Evolutionary conservation across 1,139 yeast species (phyloP).

Genomic region (Geotrichum klebahnii): DNA sequence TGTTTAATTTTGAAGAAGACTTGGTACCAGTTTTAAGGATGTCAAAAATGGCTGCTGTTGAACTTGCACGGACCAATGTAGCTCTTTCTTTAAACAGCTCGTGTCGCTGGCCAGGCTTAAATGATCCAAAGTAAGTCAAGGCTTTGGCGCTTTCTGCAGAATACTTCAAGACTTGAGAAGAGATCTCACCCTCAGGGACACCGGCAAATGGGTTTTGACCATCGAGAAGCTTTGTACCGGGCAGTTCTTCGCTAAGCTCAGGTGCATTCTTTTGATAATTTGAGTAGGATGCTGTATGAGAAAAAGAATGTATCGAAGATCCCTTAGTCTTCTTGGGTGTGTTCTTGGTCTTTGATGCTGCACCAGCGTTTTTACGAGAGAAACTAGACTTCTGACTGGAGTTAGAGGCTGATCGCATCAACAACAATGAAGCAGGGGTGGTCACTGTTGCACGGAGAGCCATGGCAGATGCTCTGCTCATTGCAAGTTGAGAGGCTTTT

Average conservation of each 20-base stretch:
- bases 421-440: constrained; percentile 3
- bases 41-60: constrained; percentile 32
- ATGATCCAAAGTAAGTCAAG: constrained; percentile 44
- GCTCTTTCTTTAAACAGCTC: constrained; percentile 50
- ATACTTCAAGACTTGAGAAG: constrained; percentile 26
- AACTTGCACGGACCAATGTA: constrained; percentile 42
- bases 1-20: constrained; percentile 44
- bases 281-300: constrained; percentile 36
- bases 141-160: constrained; percentile 26
- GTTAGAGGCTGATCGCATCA: constrained; percentile 4
- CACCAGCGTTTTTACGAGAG: constrained; percentile 9
- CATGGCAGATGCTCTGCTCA: too few relatives aligned
- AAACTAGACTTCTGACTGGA: constrained; percentile 13
- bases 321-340: constrained; percentile 36
- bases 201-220: constrained; percentile 4
- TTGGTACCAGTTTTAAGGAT: constrained; percentile 26
- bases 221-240: constrained; percentile 20
- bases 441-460: too few relatives aligned
- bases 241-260: constrained; percentile 23
- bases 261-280: constrained; percentile 29
- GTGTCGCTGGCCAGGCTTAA: constrained; percentile 50
- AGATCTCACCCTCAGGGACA: constrained; percentile 16
- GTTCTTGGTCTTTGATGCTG: constrained; percentile 16
- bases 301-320: constrained; percentile 26
- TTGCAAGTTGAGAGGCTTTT: too few relatives aligned